A percentile compares a stretch with the other conserved stretches of the same genome.
Evolutionary conservation across 495 filamentous ascomycete species (phyloP).

Genomic region (Neurospora sp.): DNA sequence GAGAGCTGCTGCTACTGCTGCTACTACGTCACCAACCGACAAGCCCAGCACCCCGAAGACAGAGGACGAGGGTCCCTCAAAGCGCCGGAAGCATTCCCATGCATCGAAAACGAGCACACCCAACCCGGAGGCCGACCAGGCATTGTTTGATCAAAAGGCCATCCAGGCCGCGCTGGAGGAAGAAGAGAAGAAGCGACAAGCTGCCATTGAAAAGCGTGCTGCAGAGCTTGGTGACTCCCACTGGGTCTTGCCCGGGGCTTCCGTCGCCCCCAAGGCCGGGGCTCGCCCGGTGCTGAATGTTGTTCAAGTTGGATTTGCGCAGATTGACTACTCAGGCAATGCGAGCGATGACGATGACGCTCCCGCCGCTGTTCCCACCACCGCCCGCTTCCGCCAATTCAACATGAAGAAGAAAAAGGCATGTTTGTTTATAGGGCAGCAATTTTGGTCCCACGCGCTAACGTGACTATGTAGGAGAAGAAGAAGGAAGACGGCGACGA

Average conservation of each 20-base stretch:
- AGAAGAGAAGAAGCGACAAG: constrained; percentile 64
- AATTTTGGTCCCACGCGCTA: not conserved
- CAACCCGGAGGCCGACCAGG: constrained; percentile 12
- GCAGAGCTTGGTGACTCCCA: constrained; percentile 72
- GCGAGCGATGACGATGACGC: constrained; percentile 6
- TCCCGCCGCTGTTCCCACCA: constrained; percentile 2
- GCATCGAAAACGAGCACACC: constrained; percentile 8
- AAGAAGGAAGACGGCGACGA: constrained; percentile 5
- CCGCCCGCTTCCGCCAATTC: constrained; percentile 22
- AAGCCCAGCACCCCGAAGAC: constrained; percentile 29
- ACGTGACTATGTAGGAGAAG: not conserved
- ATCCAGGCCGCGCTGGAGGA: constrained; percentile 61
- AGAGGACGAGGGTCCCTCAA: constrained; percentile 32
- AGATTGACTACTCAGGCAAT: constrained; percentile 28
- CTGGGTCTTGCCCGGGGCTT: constrained; percentile 60
- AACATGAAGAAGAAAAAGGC: constrained; percentile 35
- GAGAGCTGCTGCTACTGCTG: constrained; percentile 51
- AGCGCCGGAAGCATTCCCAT: constrained; percentile 40
- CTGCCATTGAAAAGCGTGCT: constrained; percentile 59
- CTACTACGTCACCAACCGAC: constrained; percentile 32
- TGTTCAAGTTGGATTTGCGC: constrained; percentile 38
- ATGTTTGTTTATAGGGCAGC: constrained; percentile 1
- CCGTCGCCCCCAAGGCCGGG: constrained; percentile 7
- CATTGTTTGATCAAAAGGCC: constrained; percentile 34
- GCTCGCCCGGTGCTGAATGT: constrained; percentile 28